Evolutionary conservation across 108 stramenopile genomes (phyloP), one percentile per base, ranked within the genome.

Genomic region (Hondaea fermentalgiana): DNA sequence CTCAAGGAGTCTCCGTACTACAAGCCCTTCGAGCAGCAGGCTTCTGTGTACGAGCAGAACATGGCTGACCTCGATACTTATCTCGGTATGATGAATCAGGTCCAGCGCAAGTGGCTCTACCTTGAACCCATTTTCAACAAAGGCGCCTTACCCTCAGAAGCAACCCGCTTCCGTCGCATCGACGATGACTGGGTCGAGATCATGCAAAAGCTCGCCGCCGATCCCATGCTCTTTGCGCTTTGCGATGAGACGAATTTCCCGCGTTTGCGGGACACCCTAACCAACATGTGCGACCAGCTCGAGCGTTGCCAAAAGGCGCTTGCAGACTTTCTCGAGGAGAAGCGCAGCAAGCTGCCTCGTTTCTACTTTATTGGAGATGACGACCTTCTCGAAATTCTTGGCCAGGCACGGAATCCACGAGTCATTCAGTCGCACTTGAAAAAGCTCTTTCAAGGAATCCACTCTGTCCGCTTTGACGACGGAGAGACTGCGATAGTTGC

Each of bases 351-450:
- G 25, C 90, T 95, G 90, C 95, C 95, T 10, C 93, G 95, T 4
- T 95, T 95, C 87, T 95, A 95, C 90, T 95, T 95, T 59, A 93
- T 95, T 59, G 95, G 95, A 3, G 95, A 95, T 60, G 95, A 95
- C 43, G 95, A 95, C 72, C 87, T 95, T 12, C 91, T 95, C 5
- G 95, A 95, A 60, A 94, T 95, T 10, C 91, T 95, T 45, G 94
- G 94, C 16, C 94, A 94, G 69, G 92, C 93, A 5, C 89, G 92
- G 69, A 93, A 94, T 51, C 94, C 93, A 5, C 60, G 72, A 2
- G 93, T 95, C 44, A 93, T 95, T 55, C 95, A 94, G 58, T 57
- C 91, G 19, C 95, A 95, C 72, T 90, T 95, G 44, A 94, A 94
- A 76, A 95, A 95, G 88, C 94, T 95, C 5, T 95, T 94, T 90